A percentile compares a stretch with the other conserved stretches of the same genome.
phyloP scores from a whole-genome alignment of 495 filamentous ascomycete genomes.

The Elasticomyces elasticus region DNA sequence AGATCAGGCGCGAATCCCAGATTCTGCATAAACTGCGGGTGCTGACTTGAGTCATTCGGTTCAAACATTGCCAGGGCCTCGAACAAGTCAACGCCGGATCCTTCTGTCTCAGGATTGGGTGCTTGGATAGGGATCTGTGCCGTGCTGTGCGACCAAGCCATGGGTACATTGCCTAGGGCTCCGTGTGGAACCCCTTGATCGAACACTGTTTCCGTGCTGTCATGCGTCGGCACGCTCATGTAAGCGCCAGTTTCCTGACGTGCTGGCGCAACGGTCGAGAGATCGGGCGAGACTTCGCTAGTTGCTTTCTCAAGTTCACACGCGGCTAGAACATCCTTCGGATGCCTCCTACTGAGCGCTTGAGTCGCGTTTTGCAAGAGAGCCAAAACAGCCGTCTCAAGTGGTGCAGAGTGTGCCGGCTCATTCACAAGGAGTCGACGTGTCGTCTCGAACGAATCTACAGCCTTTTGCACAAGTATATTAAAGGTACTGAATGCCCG shows the following conservation, averaged over 20 bases:
- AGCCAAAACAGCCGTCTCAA: slow-evolving; percentile 2
- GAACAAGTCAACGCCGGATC: slow-evolving; percentile 31
- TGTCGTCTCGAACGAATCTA: not conserved
- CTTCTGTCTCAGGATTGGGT: not conserved
- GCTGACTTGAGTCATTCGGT: slow-evolving; percentile 10
- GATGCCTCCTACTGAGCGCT: not conserved
- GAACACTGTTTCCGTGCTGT: not conserved
- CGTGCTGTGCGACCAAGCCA: not conserved
- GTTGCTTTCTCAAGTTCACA: not conserved
- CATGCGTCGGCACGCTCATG: not conserved
- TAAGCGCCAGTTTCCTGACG: not conserved
- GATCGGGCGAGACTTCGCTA: not conserved
- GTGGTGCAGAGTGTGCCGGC: not conserved
- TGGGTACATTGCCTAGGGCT: not conserved
- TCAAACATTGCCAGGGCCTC: slow-evolving; percentile 27
- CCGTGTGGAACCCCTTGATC: not conserved
- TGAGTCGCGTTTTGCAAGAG: not conserved
- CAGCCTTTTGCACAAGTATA: slow-evolving; percentile 33
- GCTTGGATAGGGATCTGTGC: not conserved
- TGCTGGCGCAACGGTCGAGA: not conserved
- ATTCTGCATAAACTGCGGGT: slow-evolving; percentile 33
- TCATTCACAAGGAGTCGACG: not conserved
- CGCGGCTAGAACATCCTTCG: not conserved
- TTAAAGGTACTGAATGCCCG: slow-evolving; percentile 57
- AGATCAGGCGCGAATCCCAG: slow-evolving; percentile 29